Evolutionary conservation across 169 alveolate genomes (phyloP).

Genomic region (Condylostoma magnum): DNA sequence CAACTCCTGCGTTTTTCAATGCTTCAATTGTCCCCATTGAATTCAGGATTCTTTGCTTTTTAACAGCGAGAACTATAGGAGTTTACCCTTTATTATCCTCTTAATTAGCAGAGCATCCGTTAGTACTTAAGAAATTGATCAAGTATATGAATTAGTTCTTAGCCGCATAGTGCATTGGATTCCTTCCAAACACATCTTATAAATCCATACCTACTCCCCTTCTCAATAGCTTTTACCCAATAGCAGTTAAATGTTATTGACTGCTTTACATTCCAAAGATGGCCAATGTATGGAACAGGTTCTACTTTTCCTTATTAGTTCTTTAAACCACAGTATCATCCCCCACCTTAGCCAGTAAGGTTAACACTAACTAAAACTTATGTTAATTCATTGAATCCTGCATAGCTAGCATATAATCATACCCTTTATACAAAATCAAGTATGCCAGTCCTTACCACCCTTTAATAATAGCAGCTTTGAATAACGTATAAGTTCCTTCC

Average conservation of each 20-base stretch:
- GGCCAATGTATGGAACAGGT: constrained; percentile 64
- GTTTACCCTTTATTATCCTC: background rate
- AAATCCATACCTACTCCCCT: constrained; percentile 33
- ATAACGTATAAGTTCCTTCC: constrained; percentile 54
- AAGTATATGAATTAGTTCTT: constrained; percentile 22
- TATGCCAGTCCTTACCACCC: constrained; percentile 72
- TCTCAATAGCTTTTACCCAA: constrained; percentile 24
- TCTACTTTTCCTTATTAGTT: constrained; percentile 50
- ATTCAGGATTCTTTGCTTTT: background rate
- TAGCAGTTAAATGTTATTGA: background rate
- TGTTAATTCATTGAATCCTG: constrained; percentile 61
- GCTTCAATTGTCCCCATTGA: background rate
- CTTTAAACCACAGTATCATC: constrained; percentile 42
- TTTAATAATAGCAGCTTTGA: constrained; percentile 63
- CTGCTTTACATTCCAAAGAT: constrained; percentile 24
- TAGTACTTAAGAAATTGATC: constrained; percentile 20
- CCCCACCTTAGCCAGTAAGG: constrained; percentile 52
- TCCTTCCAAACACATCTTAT: constrained; percentile 39
- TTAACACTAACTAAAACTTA: constrained; percentile 66
- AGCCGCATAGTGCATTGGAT: constrained; percentile 51
- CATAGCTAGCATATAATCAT: constrained; percentile 66
- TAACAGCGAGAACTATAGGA: background rate
- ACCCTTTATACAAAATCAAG: constrained; percentile 63
- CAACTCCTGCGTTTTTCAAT: background rate
- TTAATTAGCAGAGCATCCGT: constrained; percentile 25